Evolutionary conservation across 495 filamentous ascomycete genomes (phyloP).

Genomic region (Aspergillus olivimuriae): DNA sequence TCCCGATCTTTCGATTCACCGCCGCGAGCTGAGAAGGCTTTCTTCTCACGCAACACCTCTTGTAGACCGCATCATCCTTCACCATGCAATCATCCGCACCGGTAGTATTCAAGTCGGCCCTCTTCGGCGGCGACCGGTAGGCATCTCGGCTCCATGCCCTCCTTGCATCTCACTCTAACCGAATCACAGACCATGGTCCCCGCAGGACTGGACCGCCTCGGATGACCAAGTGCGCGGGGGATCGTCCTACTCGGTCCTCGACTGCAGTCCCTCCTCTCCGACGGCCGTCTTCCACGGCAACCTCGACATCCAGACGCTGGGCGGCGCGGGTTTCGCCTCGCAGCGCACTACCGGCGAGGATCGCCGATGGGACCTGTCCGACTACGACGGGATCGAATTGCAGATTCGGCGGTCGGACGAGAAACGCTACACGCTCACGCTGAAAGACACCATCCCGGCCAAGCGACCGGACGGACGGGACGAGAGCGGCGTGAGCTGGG

Average conservation of each 20-base stretch:
- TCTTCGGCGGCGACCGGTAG: conserved; percentile 13
- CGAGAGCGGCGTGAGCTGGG: conserved; percentile 51
- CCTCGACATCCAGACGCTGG: conserved; percentile 67
- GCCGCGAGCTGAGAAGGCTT: too few species aligned
- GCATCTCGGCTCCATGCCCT: neutral
- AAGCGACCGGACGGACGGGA: conserved; percentile 54
- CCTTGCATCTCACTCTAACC: neutral
- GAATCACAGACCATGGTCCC: conserved; percentile 41
- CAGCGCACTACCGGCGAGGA: conserved; percentile 57
- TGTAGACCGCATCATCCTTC: too few species aligned
- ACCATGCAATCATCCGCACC: too few species aligned
- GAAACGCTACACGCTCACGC: conserved; percentile 62
- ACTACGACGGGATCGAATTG: conserved; percentile 49
- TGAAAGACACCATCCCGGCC: conserved; percentile 61
- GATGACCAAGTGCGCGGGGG: conserved; percentile 75
- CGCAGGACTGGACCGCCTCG: conserved; percentile 54
- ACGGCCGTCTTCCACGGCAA: conserved; percentile 53
- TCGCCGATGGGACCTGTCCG: conserved; percentile 48
- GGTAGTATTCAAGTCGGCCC: too few species aligned
- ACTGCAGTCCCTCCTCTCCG: conserved; percentile 15
- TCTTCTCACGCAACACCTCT: too few species aligned
- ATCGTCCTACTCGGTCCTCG: conserved; percentile 50
- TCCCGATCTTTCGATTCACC: too few species aligned
- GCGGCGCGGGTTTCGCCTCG: conserved; percentile 77
- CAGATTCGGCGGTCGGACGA: conserved; percentile 28